phyloP scores from a whole-genome alignment of 176 grass and related monocot genomes.

The Aegilops umbellulata region DNA sequence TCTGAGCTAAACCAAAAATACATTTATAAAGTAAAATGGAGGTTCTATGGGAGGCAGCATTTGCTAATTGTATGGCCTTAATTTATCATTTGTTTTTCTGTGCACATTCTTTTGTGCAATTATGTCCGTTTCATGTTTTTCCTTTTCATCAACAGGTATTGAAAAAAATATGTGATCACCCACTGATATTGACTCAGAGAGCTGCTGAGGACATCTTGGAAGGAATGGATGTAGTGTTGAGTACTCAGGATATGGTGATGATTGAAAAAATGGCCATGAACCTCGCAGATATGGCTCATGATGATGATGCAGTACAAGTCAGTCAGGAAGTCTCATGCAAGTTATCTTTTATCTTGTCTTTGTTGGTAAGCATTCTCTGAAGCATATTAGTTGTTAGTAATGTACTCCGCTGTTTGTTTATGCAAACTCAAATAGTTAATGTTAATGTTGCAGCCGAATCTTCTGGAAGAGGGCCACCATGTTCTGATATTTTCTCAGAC shows the following conservation, averaged over 20 bases:
- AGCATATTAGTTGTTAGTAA: neutral
- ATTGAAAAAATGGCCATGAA: constrained; percentile 83
- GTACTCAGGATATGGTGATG: constrained; percentile 64
- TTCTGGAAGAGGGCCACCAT: constrained; percentile 70
- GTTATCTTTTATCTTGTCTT: constrained; percentile 79
- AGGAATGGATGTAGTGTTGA: constrained; percentile 69
- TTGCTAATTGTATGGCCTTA: neutral
- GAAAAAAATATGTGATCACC: constrained; percentile 97
- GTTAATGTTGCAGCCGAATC: constrained; percentile 54
- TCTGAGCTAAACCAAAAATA: neutral
- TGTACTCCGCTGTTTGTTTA: neutral
- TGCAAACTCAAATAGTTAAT: constrained; percentile 24
- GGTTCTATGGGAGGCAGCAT: neutral
- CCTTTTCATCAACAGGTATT: constrained; percentile 60
- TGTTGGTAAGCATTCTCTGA: constrained; percentile 60
- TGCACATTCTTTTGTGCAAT: neutral
- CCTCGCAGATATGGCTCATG: constrained; percentile 63
- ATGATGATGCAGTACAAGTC: constrained; percentile 47
- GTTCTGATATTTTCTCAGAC: constrained; percentile 88
- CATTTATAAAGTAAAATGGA: neutral
- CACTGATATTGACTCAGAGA: constrained; percentile 73
- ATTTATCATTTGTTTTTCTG: neutral
- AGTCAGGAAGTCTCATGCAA: constrained; percentile 86
- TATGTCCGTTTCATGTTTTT: constrained; percentile 6
- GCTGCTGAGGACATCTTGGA: constrained; percentile 70